Evolutionary conservation across 306 rosid genomes (phyloP), one percentile per base, ranked within the genome.

Genomic region (Betula pendula): DNA sequence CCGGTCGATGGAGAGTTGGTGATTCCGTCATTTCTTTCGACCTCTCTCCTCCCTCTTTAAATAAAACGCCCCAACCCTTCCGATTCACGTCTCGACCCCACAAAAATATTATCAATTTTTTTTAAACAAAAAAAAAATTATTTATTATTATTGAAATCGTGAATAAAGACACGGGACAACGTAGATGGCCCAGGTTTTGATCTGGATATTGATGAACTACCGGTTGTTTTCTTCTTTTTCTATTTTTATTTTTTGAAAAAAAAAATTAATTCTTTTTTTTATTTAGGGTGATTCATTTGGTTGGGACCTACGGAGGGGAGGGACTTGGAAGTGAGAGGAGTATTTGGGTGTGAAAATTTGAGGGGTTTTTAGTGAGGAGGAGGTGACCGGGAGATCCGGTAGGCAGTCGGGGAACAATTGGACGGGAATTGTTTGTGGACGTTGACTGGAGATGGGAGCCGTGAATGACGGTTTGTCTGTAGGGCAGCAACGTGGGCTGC

Each of bases 351-450:
- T 13, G 35, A 6, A 27, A 25, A 24, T 3, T 24, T 12, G 40
- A 15, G 68, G n/a, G 68, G 35, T 60, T 60, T 29, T 60, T 14
- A 16, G 1, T 15, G 42, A 31, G n/a, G n/a, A 62, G 69, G 15
- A 66, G 51, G n/a, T 77, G 42, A 76, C 70, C 73, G 81, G 72
- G 43, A 72, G 42, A 75, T 76, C 25, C 80, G 83, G 80, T 75
- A 12, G 76, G 29, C 70, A 19, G 80, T 70, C 27, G 48, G 8
- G 14, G 65, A 75, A 68, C 22, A 44, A 6, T 49, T 77, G 84
- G 77, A 65, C 68, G 78, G 2, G 62, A 84, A 69, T 20, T 70
- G 45, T 49, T 55, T 31, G 31, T 49, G 81, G 59, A 50, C 31
- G 47, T 72, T 58, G 65, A 19, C 75, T 11, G n/a, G 52, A 19